Conservation (phyloP, 2,329 filamentous ascomycete species). For the Penicillium sp. region DNA sequence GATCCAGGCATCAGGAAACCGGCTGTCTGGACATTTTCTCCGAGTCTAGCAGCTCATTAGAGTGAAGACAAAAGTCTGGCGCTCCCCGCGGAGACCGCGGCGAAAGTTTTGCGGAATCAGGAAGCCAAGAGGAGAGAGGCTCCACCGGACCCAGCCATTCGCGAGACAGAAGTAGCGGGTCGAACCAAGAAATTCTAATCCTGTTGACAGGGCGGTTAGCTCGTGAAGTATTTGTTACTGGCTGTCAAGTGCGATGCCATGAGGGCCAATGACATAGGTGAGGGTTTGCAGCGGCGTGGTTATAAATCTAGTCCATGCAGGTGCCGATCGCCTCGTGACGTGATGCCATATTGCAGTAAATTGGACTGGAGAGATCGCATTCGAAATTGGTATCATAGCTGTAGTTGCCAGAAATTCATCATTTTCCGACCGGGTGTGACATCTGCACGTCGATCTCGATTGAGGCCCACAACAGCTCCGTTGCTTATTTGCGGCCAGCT, state of each 20-base stretch:
- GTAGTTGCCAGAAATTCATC: not conserved
- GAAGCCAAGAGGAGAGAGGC: slow-evolving; percentile 27
- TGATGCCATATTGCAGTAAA: not conserved
- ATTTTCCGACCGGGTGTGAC: not conserved
- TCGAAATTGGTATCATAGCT: not conserved
- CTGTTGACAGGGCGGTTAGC: not conserved
- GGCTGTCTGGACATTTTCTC: slow-evolving; percentile 12
- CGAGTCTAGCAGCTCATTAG: slow-evolving; percentile 18
- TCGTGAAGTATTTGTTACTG: not conserved
- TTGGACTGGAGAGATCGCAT: not conserved
- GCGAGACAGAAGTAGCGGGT: not conserved
- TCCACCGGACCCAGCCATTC: slow-evolving; percentile 1
- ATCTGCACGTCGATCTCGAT: not conserved
- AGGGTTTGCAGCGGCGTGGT: not conserved
- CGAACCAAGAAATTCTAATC: not conserved
- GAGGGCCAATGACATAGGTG: not conserved
- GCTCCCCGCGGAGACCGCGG: slow-evolving; percentile 15
- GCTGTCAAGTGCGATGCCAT: not conserved
- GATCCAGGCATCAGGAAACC: not conserved
- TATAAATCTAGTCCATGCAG: not conserved
- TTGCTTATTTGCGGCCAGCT: not conserved
- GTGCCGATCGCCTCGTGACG: not conserved
- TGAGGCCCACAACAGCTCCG: not conserved
- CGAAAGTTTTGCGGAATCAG: slow-evolving; percentile 15
- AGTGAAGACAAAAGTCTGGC: slow-evolving; percentile 6